Conservation (phyloP, 306 rosid genomes). For the Clitoria ternatea region DNA sequence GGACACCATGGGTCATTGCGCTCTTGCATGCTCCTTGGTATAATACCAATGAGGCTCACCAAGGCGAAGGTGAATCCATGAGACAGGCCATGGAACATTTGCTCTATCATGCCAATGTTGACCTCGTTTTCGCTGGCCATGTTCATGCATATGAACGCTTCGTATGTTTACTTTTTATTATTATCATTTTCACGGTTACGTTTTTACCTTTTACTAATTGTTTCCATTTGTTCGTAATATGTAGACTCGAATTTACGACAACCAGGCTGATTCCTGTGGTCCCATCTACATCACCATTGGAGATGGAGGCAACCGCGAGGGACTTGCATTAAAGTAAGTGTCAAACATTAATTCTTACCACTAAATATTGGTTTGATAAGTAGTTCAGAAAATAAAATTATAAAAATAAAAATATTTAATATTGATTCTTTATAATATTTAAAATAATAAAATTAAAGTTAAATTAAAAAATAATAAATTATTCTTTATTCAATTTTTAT, state of each 20-base stretch:
- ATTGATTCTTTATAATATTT: no score
- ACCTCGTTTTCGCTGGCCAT: constrained; percentile 66
- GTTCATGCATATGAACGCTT: constrained; percentile 88
- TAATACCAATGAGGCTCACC: constrained; percentile 65
- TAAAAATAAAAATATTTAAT: no score
- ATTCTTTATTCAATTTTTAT: no score
- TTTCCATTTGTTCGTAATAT: not conserved
- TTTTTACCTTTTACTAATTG: not conserved
- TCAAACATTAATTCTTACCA: no score
- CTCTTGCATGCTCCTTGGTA: constrained; percentile 82
- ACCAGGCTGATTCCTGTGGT: constrained; percentile 55
- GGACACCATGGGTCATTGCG: constrained; percentile 60
- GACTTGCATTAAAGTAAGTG: constrained; percentile 63
- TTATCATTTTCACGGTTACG: not conserved
- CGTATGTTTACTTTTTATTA: constrained; percentile 32
- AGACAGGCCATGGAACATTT: constrained; percentile 57
- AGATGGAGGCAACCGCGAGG: constrained; percentile 78
- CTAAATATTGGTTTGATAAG: no score
- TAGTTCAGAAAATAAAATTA: no score
- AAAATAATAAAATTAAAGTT: no score
- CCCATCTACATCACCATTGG: constrained; percentile 62
- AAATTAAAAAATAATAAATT: no score
- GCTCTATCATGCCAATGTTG: constrained; percentile 52
- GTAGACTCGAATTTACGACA: constrained; percentile 59
- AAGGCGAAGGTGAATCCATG: constrained; percentile 88